Percentiles rank a stretch among this genome's conserved stretches.
Conservation (phyloP, 2,329 filamentous ascomycete genomes). For the Colletotrichum cordylinicola region DNA sequence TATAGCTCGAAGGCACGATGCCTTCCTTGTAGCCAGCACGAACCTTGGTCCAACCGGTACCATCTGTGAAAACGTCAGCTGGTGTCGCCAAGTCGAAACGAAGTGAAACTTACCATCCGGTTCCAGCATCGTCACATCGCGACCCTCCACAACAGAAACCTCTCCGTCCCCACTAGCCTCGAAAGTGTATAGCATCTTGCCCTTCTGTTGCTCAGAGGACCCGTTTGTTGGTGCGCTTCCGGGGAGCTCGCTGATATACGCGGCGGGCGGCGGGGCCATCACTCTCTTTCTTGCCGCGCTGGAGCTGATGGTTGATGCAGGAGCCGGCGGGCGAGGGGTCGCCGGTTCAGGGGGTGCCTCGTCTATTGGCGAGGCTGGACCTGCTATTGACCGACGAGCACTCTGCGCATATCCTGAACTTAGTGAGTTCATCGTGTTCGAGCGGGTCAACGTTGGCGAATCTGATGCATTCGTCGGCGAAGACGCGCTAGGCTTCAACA, state of each 20-base stretch:
- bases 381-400: constrained; percentile 76
- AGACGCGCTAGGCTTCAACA: constrained; percentile 49
- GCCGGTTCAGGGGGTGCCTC: constrained; percentile 46
- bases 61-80: constrained; percentile 61
- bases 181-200: constrained; percentile 90
- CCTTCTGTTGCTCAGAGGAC: constrained; percentile 64
- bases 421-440: constrained; percentile 88
- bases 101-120: constrained; percentile 75
- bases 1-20: constrained; percentile 85
- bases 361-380: constrained; percentile 55
- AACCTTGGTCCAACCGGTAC: constrained; percentile 90
- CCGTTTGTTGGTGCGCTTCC: constrained; percentile 53
- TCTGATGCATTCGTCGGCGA: constrained; percentile 57
- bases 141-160: constrained; percentile 78
- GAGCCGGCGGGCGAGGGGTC: constrained; percentile 27
- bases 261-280: constrained; percentile 83
- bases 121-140: constrained; percentile 79
- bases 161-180: constrained; percentile 83
- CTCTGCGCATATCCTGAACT: constrained; percentile 87
- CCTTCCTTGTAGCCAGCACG: constrained; percentile 78
- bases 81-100: background rate
- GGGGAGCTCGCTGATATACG: constrained; percentile 76
- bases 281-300: constrained; percentile 64
- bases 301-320: constrained; percentile 27
- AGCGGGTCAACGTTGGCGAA: constrained; percentile 72